A percentile compares a stretch with the other conserved stretches of the same genome.
phyloP scores from a whole-genome alignment of 345 rosid genomes.

The Luvunga scandens region DNA sequence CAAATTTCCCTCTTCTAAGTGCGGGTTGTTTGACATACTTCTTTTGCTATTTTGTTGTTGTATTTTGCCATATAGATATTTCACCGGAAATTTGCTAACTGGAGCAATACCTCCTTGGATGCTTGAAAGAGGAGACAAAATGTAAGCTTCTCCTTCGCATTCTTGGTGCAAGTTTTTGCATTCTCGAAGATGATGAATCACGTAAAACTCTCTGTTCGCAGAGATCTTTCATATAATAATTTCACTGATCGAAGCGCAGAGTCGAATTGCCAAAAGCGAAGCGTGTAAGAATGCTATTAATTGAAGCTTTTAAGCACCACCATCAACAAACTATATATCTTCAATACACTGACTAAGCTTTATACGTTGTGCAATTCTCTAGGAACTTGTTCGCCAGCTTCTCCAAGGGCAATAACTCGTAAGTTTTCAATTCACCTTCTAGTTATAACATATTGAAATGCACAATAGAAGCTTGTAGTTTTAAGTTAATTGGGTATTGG shows the following conservation, averaged over 20 bases:
- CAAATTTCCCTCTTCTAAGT: neutral
- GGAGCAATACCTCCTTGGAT: conserved; percentile 34
- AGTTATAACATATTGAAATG: too few species aligned
- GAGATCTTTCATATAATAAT: conserved; percentile 41
- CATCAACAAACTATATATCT: neutral
- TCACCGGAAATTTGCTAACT: conserved; percentile 36
- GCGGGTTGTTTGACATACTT: neutral
- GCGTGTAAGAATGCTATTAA: conserved; percentile 20
- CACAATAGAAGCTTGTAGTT: too few species aligned
- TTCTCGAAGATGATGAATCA: neutral
- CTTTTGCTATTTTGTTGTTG: neutral
- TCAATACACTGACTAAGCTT: neutral
- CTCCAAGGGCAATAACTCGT: conserved; percentile 21
- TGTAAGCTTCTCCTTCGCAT: conserved; percentile 13
- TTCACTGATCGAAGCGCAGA: conserved; percentile 3
- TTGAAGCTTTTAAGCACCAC: neutral
- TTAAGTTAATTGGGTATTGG: too few species aligned
- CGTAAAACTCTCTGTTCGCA: conserved; percentile 4
- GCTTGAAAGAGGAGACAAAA: neutral
- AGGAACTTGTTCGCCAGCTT: conserved; percentile 47
- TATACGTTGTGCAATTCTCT: neutral
- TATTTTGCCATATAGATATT: conserved; percentile 19
- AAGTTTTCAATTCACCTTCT: neutral
- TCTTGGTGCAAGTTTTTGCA: neutral
- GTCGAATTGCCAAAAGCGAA: conserved; percentile 1